These are phyloP conservation scores for Cercospora sp. DNA, from an alignment of 2,329 filamentous ascomycete genomes.

Conservation along the genomic window DNA sequence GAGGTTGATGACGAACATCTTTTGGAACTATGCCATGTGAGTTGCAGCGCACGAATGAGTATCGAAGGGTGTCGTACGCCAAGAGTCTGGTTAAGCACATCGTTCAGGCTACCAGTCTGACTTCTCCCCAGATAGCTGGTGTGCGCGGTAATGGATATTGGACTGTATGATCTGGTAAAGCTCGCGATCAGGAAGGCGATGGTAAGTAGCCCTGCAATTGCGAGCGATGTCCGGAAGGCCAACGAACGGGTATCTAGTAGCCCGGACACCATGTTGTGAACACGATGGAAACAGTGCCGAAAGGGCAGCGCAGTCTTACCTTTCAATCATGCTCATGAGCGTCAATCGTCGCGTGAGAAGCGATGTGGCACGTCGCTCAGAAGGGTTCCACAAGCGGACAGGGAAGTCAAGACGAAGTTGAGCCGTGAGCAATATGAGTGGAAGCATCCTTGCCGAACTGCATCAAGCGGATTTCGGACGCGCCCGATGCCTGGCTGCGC, in stretches of 20 bases:
- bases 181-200: background rate
- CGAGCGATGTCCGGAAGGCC: background rate
- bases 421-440: background rate
- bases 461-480: background rate
- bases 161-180: background rate
- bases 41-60: background rate
- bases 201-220: background rate
- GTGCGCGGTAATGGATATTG: background rate
- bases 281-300: background rate
- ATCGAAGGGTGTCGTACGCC: conserved; percentile 15
- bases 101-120: conserved; percentile 7
- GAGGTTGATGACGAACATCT: conserved; percentile 56
- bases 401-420: background rate
- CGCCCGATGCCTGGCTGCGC: background rate
- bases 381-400: background rate
- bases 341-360: background rate
- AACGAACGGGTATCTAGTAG: background rate
- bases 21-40: conserved; percentile 46
- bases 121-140: background rate
- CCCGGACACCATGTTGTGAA: background rate
- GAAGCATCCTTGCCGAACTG: background rate
- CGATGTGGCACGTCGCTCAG: background rate
- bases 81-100: conserved; percentile 22
- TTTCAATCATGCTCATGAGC: background rate
- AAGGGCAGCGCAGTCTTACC: background rate